These are phyloP conservation scores for Licmophora abbreviata DNA, from an alignment of 108 stramenopile genomes.

Conservation along the genomic window DNA sequence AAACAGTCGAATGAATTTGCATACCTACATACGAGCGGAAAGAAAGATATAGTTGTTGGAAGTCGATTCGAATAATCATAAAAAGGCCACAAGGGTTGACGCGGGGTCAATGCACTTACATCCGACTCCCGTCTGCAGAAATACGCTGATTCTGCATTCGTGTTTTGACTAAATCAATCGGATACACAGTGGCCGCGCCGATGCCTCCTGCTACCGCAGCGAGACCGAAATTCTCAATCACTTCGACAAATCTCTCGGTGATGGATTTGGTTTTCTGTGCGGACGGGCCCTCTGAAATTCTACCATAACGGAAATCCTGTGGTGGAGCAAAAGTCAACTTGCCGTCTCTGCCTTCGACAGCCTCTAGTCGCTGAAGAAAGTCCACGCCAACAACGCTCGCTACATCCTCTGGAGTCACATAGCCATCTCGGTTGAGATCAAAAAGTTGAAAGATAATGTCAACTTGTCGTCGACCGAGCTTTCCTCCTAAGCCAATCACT, in stretches of 20 bases:
- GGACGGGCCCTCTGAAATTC: too few species aligned
- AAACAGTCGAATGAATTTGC: slow-evolving; percentile 1
- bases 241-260: too few species aligned
- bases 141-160: slow-evolving; percentile 27
- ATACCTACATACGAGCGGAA: too few species aligned
- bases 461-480: slow-evolving; percentile 35
- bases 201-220: slow-evolving; percentile 15
- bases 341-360: slow-evolving; percentile 29
- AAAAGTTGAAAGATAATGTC: slow-evolving; percentile 45
- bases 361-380: slow-evolving; percentile 19
- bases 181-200: slow-evolving; percentile 27
- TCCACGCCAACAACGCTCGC: slow-evolving; percentile 26
- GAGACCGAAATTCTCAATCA: too few species aligned
- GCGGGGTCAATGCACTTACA: background rate
- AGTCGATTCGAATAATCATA: too few species aligned
- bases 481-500: slow-evolving; percentile 25
- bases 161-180: slow-evolving; percentile 23
- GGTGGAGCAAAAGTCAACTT: slow-evolving; percentile 47
- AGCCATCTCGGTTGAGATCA: slow-evolving; percentile 44
- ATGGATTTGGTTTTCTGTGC: too few species aligned
- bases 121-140: slow-evolving; percentile 1
- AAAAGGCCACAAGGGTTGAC: too few species aligned
- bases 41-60: too few species aligned
- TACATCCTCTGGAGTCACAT: slow-evolving; percentile 27
- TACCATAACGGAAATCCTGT: slow-evolving; percentile 19